These are phyloP conservation scores for Orbilia javanica DNA, from an alignment of 2,329 filamentous ascomycete species.

Conservation along the genomic window DNA sequence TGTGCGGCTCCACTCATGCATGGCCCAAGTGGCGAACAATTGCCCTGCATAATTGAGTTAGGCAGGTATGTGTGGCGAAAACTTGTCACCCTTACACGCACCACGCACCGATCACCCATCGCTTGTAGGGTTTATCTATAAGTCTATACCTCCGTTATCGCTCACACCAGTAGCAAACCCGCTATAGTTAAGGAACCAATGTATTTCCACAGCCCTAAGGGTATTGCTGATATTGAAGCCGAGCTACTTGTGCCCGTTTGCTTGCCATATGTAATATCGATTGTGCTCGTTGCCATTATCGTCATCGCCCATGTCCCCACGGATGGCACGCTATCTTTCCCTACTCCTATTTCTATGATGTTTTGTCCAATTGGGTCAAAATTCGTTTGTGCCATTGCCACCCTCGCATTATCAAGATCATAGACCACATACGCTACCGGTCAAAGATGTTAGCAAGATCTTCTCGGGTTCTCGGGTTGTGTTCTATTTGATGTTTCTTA, in stretches of 20 bases:
- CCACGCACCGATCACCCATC: no score
- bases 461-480: slow-evolving; percentile 63
- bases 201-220: neutral
- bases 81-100: no score
- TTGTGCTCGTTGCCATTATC: slow-evolving; percentile 63
- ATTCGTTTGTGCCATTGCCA: slow-evolving; percentile 77
- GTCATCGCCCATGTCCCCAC: slow-evolving; percentile 69
- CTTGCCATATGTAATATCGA: slow-evolving; percentile 37
- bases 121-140: no score
- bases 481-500: slow-evolving; percentile 62
- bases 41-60: no score
- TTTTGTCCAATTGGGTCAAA: slow-evolving; percentile 70
- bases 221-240: neutral
- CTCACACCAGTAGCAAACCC: neutral
- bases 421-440: slow-evolving; percentile 79
- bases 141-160: neutral
- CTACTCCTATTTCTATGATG: slow-evolving; percentile 71
- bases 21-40: no score
- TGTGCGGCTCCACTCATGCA: no score
- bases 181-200: neutral
- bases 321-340: slow-evolving; percentile 69
- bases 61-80: no score
- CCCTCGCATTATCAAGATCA: slow-evolving; percentile 78
- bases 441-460: slow-evolving; percentile 63
- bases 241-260: slow-evolving; percentile 26